Percentiles rank a stretch among this genome's conserved stretches.
Evolutionary conservation across 495 filamentous ascomycete genomes (phyloP).

Genomic region (Collariella sp.): DNA sequence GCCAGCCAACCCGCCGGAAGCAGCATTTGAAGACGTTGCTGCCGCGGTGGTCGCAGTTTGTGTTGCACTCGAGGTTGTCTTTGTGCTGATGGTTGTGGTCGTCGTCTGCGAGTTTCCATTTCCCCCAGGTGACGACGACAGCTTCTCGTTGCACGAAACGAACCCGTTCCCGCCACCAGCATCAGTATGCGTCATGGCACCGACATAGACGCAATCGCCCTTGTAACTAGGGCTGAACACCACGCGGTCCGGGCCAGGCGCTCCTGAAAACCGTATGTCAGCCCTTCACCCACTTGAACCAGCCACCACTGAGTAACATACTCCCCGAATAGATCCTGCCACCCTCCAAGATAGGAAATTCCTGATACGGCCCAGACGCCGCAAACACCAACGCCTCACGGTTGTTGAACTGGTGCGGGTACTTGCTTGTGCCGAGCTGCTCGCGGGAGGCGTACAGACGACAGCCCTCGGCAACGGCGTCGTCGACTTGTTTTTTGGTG

Average conservation of each 20-base stretch:
- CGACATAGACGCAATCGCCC: slow-evolving; percentile 15
- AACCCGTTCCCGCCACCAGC: slow-evolving; percentile 15
- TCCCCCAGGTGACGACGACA: too few species aligned
- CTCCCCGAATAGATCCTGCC: slow-evolving; percentile 6
- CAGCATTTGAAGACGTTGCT: too few species aligned
- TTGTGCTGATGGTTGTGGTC: not conserved
- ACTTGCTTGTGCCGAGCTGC: slow-evolving; percentile 19
- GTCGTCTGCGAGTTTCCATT: not conserved
- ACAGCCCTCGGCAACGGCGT: slow-evolving; percentile 19
- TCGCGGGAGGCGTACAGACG: slow-evolving; percentile 10
- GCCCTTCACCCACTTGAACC: not conserved
- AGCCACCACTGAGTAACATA: too few species aligned
- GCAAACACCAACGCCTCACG: slow-evolving; percentile 15
- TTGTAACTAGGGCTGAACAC: slow-evolving; percentile 13
- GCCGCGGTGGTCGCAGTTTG: too few species aligned
- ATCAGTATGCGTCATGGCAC: slow-evolving; percentile 25
- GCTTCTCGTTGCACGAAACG: slow-evolving; percentile 3
- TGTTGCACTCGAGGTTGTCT: too few species aligned
- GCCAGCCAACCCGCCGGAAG: too few species aligned
- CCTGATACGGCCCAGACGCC: slow-evolving; percentile 16
- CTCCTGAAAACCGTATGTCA: not conserved
- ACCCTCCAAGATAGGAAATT: slow-evolving; percentile 22
- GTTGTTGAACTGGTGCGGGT: slow-evolving; percentile 29
- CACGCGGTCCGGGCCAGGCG: slow-evolving; percentile 22
- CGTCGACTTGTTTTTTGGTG: slow-evolving; percentile 13